Conservation (phyloP, 768 basidiomycete species). For the Boletus reticulatus region DNA sequence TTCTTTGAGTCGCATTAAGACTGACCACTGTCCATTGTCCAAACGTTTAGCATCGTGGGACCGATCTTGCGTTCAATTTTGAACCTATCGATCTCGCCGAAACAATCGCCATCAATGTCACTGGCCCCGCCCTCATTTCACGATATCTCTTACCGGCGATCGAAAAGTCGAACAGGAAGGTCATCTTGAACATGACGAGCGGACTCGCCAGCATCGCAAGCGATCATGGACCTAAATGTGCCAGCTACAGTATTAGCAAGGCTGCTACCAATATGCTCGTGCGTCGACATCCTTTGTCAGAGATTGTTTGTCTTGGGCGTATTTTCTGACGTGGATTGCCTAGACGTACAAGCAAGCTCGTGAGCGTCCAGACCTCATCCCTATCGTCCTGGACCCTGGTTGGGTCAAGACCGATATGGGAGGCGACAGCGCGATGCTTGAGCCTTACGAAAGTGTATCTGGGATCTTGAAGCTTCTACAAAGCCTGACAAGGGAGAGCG, state of each 20-base stretch:
- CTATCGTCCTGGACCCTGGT: too few relatives aligned
- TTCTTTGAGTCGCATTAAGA: background rate
- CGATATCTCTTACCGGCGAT: constrained; percentile 35
- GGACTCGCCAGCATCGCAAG: constrained; percentile 32
- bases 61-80: constrained; percentile 29
- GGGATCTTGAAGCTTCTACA: constrained; percentile 12
- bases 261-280: constrained; percentile 12
- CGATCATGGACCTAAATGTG: background rate
- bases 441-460: constrained; percentile 30
- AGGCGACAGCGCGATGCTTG: constrained; percentile 28
- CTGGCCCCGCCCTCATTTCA: constrained; percentile 31
- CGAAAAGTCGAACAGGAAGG: constrained; percentile 31
- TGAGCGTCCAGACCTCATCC: constrained; percentile 9
- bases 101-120: constrained; percentile 30
- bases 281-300: background rate
- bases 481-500: background rate
- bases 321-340: background rate
- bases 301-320: background rate
- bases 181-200: constrained; percentile 36
- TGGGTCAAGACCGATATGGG: constrained; percentile 61
- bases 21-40: too few relatives aligned
- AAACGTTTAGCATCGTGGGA: constrained; percentile 15
- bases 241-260: constrained; percentile 15
- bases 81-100: constrained; percentile 11
- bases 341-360: constrained; percentile 16